A percentile compares a stretch with the other conserved stretches of the same genome.
Evolutionary conservation across 371 early-diverging fungal genomes (phyloP).

Genomic region (Lichtheimia ornata): DNA sequence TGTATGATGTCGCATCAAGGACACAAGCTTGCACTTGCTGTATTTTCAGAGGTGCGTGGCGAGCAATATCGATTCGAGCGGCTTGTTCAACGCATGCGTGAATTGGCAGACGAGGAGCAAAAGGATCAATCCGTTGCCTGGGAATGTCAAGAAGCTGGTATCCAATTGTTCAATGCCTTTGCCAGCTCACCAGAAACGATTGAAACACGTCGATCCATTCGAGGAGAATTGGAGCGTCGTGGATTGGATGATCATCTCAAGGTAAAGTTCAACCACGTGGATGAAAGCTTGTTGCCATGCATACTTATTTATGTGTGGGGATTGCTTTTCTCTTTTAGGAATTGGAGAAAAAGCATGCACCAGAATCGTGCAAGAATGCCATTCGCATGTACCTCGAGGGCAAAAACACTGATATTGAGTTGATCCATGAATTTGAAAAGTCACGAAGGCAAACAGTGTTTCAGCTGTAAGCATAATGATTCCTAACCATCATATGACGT

Average conservation of each 20-base stretch:
- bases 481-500: neutral
- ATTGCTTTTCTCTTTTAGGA: slow-evolving; percentile 1
- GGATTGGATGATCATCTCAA: slow-evolving; percentile 56
- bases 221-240: slow-evolving; percentile 59
- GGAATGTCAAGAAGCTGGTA: slow-evolving; percentile 55
- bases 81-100: slow-evolving; percentile 48
- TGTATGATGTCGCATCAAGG: slow-evolving; percentile 54
- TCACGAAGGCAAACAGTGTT: slow-evolving; percentile 38
- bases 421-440: slow-evolving; percentile 46
- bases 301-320: too few species aligned
- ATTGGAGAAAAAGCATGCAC: slow-evolving; percentile 8
- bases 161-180: slow-evolving; percentile 56
- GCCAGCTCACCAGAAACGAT: slow-evolving; percentile 55
- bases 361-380: slow-evolving; percentile 35
- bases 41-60: slow-evolving; percentile 60
- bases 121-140: slow-evolving; percentile 22
- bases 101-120: slow-evolving; percentile 7
- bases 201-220: slow-evolving; percentile 51
- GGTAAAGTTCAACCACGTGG: slow-evolving; percentile 14
- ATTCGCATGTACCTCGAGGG: slow-evolving; percentile 44
- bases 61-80: slow-evolving; percentile 70
- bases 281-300: too few species aligned
- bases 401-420: slow-evolving; percentile 51
- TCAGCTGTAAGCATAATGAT: slow-evolving; percentile 29
- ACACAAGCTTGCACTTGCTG: slow-evolving; percentile 45